Conservation (phyloP, 2,329 filamentous ascomycete species). For the Calonectria leucothoes region DNA sequence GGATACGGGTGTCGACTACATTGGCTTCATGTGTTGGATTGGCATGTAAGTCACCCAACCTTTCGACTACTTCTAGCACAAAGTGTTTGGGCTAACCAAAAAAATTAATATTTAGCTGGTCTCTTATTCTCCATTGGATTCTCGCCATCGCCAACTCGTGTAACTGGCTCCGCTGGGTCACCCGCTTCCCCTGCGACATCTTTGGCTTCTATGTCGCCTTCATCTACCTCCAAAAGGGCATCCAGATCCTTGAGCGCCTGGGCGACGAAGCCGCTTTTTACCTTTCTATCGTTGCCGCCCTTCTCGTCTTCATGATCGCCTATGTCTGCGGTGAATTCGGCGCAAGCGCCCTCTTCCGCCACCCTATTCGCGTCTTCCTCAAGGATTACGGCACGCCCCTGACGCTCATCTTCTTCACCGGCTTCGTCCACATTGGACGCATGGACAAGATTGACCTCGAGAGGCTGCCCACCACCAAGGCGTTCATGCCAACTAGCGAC, state of each 20-base stretch:
- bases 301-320: slow-evolving; percentile 82
- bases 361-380: slow-evolving; percentile 82
- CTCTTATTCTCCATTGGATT: slow-evolving; percentile 85
- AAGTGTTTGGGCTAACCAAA: neutral
- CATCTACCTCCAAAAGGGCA: slow-evolving; percentile 91
- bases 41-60: slow-evolving; percentile 68
- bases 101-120: slow-evolving; percentile 68
- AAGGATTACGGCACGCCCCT: slow-evolving; percentile 91
- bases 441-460: slow-evolving; percentile 79
- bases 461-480: slow-evolving; percentile 78
- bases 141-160: slow-evolving; percentile 88
- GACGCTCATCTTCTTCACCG: slow-evolving; percentile 88
- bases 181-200: slow-evolving; percentile 91
- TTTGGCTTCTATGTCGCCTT: slow-evolving; percentile 95
- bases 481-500: slow-evolving; percentile 82
- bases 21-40: slow-evolving; percentile 93
- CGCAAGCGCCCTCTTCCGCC: slow-evolving; percentile 76
- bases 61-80: no score
- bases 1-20: slow-evolving; percentile 81
- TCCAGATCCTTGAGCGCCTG: slow-evolving; percentile 84
- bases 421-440: slow-evolving; percentile 87
- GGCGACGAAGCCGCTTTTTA: slow-evolving; percentile 78
- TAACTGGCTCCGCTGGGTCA: slow-evolving; percentile 90
- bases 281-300: slow-evolving; percentile 79
- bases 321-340: slow-evolving; percentile 81